phyloP scores from a whole-genome alignment of 2,329 filamentous ascomycete species.

The Hypoxylon sp. region DNA sequence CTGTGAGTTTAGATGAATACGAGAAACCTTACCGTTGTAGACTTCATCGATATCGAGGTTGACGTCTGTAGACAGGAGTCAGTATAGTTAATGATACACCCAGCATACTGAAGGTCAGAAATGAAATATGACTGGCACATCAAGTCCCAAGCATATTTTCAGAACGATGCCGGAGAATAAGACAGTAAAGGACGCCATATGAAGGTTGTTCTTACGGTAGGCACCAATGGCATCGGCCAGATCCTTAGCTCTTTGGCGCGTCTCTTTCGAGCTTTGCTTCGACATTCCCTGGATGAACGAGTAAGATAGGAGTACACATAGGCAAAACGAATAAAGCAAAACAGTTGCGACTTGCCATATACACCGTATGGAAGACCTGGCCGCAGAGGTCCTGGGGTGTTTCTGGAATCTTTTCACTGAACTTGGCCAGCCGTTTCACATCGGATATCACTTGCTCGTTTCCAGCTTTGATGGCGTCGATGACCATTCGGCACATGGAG shows the following conservation, averaged over 20 bases:
- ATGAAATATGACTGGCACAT: background rate
- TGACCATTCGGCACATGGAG: slow-evolving; percentile 67
- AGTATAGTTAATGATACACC: background rate
- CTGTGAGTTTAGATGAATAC: background rate
- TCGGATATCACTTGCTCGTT: slow-evolving; percentile 56
- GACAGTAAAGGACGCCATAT: background rate
- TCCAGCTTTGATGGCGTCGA: slow-evolving; percentile 61
- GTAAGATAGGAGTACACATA: background rate
- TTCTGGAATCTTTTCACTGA: slow-evolving; percentile 56
- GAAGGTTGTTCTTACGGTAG: slow-evolving; percentile 59
- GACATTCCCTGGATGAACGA: slow-evolving; percentile 64
- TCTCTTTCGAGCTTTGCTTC: slow-evolving; percentile 75
- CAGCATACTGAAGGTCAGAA: background rate
- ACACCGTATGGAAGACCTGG: slow-evolving; percentile 66
- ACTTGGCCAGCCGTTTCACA: slow-evolving; percentile 54
- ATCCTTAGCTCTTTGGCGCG: slow-evolving; percentile 72
- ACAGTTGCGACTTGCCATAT: slow-evolving; percentile 61
- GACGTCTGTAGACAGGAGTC: slow-evolving; percentile 57
- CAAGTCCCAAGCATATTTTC: background rate
- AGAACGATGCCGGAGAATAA: background rate
- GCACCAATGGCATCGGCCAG: slow-evolving; percentile 73
- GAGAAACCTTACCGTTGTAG: slow-evolving; percentile 56
- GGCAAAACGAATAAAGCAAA: background rate
- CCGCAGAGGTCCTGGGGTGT: slow-evolving; percentile 70
- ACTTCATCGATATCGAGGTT: slow-evolving; percentile 80